Percentiles rank a stretch among this genome's conserved stretches.
Conservation (phyloP, 1,284 basidiomycete genomes). For the Trichosporon asahii region DNA sequence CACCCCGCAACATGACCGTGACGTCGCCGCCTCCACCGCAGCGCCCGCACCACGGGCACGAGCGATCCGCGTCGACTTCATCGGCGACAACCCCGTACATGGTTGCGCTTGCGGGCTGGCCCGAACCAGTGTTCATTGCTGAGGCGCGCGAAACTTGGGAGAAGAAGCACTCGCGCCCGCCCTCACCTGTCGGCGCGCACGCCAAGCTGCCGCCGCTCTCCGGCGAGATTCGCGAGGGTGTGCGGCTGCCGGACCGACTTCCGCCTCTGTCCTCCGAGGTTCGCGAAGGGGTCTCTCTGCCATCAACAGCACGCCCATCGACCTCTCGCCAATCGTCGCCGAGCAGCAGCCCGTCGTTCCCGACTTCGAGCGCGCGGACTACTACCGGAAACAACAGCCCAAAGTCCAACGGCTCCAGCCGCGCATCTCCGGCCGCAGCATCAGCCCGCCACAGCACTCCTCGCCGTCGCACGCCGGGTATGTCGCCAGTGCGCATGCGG, state of each 20-base stretch:
- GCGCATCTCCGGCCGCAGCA: background rate
- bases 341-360: slow-evolving; percentile 14
- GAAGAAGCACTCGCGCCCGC: slow-evolving; percentile 22
- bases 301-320: background rate
- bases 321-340: slow-evolving; percentile 8
- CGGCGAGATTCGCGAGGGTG: slow-evolving; percentile 22
- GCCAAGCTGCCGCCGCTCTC: slow-evolving; percentile 8
- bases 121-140: slow-evolving; percentile 38
- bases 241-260: slow-evolving; percentile 13
- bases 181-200: slow-evolving; percentile 15
- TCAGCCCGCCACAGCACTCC: slow-evolving; percentile 12
- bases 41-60: slow-evolving; percentile 1
- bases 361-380: slow-evolving; percentile 19
- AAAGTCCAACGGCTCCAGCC: background rate
- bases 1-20: slow-evolving; percentile 1
- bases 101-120: slow-evolving; percentile 42
- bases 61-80: background rate
- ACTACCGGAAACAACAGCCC: slow-evolving; percentile 10
- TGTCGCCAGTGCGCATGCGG: background rate
- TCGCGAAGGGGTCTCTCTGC: background rate
- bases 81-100: slow-evolving; percentile 31
- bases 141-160: slow-evolving; percentile 23
- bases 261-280: slow-evolving; percentile 3
- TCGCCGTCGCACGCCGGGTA: background rate
- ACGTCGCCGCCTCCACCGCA: slow-evolving; percentile 1